Evolutionary conservation across 148 eudicot species (phyloP), one percentile per base, ranked within the genome.

Genomic region (Chenopodium album): DNA sequence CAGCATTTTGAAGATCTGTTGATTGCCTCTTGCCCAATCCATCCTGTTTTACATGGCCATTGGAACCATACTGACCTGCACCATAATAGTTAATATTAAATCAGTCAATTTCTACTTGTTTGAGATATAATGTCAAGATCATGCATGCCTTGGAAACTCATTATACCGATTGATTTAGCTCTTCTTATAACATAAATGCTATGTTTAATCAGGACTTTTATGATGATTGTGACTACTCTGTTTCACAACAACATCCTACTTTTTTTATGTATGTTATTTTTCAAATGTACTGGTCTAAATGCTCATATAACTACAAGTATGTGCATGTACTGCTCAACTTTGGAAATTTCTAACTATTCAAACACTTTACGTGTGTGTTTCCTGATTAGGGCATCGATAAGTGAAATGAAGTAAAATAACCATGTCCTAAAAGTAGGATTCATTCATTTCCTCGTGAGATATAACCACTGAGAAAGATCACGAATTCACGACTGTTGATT

Each of bases 41-140:
- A 78, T 85, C 76, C 9, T n/a, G 60, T 46, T 73, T 85, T 16
- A 62, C 78, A 71, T 72, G 81, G 32, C 81, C 84, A 22, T 80
- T 76, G 23, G 86, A 76, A 34, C 76, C 79, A 79, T 79, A 76
- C 72, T 76, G 80, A 62, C 87, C 87, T 85, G 79, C n/a, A 80
- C 28, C 79, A 76, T 50, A 66, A 37, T 50, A 3, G 22, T 17
- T 3, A 56, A 72, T 29, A 73, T 19, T 79, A 65, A 78, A 48
- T 23, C 34, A 8, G 74, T 78, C 78, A 83, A 46, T 59, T 72
- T 83, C 23, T 44, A 82, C n/a, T 41, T 29, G 16, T 29, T 41
- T 71, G 22, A 29, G 9, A 62, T 4, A 26, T 59, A 7, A 26
- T n/a, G 23, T 47, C 26, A 32, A 63, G 5, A 71, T 72, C 17